Conservation (phyloP, 768 basidiomycete genomes). For the Jaapia argillacea region DNA sequence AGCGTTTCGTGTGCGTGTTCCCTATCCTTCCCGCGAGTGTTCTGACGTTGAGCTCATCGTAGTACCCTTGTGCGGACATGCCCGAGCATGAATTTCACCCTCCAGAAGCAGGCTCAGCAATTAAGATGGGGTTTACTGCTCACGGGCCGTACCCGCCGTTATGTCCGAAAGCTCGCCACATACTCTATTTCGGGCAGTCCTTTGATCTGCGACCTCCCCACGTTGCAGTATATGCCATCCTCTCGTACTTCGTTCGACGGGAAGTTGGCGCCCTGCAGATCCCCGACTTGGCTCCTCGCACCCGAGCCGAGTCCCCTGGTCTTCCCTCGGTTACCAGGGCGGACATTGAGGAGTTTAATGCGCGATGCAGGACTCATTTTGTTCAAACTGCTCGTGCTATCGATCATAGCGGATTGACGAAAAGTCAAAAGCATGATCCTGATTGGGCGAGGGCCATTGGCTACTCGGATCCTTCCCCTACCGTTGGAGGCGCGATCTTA, state of each 20-base stretch:
- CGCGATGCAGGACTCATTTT: too few relatives aligned
- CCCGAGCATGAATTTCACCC: constrained; percentile 16
- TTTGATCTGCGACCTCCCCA: constrained; percentile 3
- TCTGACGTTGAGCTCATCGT: constrained; percentile 7
- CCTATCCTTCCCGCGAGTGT: neutral
- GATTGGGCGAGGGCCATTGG: too few relatives aligned
- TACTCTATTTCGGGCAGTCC: neutral
- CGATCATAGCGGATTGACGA: too few relatives aligned
- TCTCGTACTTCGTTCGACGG: constrained; percentile 35
- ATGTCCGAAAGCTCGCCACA: neutral
- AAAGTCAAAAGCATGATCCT: too few relatives aligned
- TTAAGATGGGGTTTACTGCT: too few relatives aligned
- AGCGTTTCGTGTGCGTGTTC: constrained; percentile 1
- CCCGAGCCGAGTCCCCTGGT: constrained; percentile 24
- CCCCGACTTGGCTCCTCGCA: constrained; percentile 30
- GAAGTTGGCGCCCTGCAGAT: constrained; percentile 25
- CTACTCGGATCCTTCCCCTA: too few relatives aligned
- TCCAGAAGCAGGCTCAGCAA: too few relatives aligned
- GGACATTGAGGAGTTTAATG: constrained; percentile 34
- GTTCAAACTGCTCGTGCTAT: too few relatives aligned
- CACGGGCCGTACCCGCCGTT: neutral
- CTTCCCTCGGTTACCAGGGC: constrained; percentile 31
- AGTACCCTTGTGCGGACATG: neutral
- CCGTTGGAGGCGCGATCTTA: too few relatives aligned
- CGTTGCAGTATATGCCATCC: constrained; percentile 33